phyloP scores from a whole-genome alignment of 768 basidiomycete species.

The Collybia mongolica region DNA sequence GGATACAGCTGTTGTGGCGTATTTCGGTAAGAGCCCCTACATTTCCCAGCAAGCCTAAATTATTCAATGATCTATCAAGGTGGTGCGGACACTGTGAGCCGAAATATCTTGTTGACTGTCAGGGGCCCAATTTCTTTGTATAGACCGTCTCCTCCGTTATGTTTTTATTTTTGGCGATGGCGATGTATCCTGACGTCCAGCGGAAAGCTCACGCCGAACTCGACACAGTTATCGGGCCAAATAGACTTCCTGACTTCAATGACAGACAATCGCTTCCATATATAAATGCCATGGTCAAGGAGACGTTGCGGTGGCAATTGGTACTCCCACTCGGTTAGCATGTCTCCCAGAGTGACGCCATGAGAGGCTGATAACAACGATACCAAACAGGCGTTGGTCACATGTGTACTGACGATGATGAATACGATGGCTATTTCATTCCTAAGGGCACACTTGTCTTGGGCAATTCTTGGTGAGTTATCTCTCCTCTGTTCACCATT shows the following conservation, averaged over 20 bases:
- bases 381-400: slow-evolving; percentile 27
- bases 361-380: slow-evolving; percentile 16
- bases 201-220: slow-evolving; percentile 10
- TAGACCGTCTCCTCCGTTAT: too few relatives aligned
- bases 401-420: neutral
- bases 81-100: neutral
- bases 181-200: slow-evolving; percentile 5
- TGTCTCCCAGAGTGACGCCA: slow-evolving; percentile 8
- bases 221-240: slow-evolving; percentile 12
- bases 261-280: neutral
- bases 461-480: slow-evolving; percentile 13
- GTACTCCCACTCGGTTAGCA: neutral
- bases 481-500: neutral
- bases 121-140: too few relatives aligned
- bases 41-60: neutral
- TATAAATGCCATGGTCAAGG: neutral
- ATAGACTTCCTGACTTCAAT: slow-evolving; percentile 16
- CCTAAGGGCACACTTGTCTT: slow-evolving; percentile 5
- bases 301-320: slow-evolving; percentile 3
- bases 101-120: too few relatives aligned
- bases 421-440: slow-evolving; percentile 4
- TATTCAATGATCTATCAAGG: too few relatives aligned
- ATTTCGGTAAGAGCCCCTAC: neutral
- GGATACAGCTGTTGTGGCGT: slow-evolving; percentile 13
- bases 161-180: slow-evolving; percentile 6